Base-by-base conservation (phyloP, 257 asterid genomes). In the Nicotiana sylvestris region DNA sequence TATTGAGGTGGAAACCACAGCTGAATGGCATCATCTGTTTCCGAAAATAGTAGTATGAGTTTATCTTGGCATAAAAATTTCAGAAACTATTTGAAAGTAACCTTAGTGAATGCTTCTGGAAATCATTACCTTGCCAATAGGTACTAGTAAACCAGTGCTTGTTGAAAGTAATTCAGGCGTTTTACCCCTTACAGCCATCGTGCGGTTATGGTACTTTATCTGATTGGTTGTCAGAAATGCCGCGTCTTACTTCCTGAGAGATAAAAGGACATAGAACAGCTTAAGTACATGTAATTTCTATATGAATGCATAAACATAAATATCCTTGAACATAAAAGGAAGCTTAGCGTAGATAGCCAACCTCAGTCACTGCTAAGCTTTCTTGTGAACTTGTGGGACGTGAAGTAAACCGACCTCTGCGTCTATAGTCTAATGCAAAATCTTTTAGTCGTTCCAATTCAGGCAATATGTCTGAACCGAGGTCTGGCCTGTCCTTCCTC, bases 401-500 rank as follows among this genome's bases (percentile, higher is more conserved):
- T 64, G 79, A 76, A 68, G 81, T 78, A n/a, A 51, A 83, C 61
- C 82, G 81, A 27, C 82, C 81, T 70, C 72, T 82, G 37, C 67
- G 76, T 83, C 74, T 79, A 56, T 3, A 60, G 33, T 74, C 87
- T 15, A 82, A 78, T 33, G 88, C 90, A 11, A 89, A 76, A 81
- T 88, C 92, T 83, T 91, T 88, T 51, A 95, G 84, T 12, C 96
- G 81, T 37, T 86, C 83, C 84, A 95, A 88, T 86, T 91, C 96
- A 9, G 98, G 95, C 82, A 95, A 83, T 86, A 95, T 85, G 82
- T 86, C 92, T 1, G 88, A 82, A 82, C 91, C 94, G 46, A 96
- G 97, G 88, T 96, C 94, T 0, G 98, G 99, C 46, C 99, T 85
- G 82, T 94, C 98, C 86, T 83, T 93, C 88, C 88, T 90, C 91